phyloP scores from a whole-genome alignment of 306 rosid genomes.

The Vachellia pachyceras region DNA sequence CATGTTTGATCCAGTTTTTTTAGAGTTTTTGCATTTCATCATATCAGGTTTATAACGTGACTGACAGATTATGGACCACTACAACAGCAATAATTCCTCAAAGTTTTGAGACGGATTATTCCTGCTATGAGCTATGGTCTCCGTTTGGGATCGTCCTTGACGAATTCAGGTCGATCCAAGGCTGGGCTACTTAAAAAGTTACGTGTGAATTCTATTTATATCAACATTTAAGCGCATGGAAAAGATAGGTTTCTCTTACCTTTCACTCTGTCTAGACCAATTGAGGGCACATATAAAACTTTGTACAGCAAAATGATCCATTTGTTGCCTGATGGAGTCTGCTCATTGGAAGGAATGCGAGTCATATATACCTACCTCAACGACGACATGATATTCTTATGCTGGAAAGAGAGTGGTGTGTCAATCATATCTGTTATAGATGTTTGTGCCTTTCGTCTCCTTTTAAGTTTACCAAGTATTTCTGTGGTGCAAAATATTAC shows the following conservation, averaged over 20 bases:
- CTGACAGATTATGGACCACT: slow-evolving; percentile 60
- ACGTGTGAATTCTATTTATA: slow-evolving; percentile 30
- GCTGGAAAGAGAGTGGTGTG: slow-evolving; percentile 49
- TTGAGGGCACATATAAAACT: slow-evolving; percentile 31
- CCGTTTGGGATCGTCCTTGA: slow-evolving; percentile 48
- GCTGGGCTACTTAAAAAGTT: slow-evolving; percentile 51
- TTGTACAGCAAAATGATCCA: slow-evolving; percentile 51
- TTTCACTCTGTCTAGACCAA: slow-evolving; percentile 27
- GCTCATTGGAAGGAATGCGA: slow-evolving; percentile 56
- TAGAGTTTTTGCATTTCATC: slow-evolving; percentile 4
- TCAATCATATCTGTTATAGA: slow-evolving; percentile 44
- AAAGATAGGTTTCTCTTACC: not conserved
- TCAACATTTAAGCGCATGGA: not conserved
- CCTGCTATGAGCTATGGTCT: slow-evolving; percentile 59
- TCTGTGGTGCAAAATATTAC: slow-evolving; percentile 41
- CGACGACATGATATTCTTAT: slow-evolving; percentile 54
- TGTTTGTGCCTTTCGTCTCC: slow-evolving; percentile 51
- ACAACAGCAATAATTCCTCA: slow-evolving; percentile 55
- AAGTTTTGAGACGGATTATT: slow-evolving; percentile 54
- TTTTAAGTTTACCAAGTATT: slow-evolving; percentile 38
- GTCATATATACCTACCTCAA: slow-evolving; percentile 46
- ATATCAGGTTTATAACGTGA: slow-evolving; percentile 24
- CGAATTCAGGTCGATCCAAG: slow-evolving; percentile 50
- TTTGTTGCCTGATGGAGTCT: slow-evolving; percentile 58
- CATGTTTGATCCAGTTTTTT: not conserved